Base-by-base conservation (phyloP, 1,284 basidiomycete species). In the Rhodotorula sp. region DNA sequence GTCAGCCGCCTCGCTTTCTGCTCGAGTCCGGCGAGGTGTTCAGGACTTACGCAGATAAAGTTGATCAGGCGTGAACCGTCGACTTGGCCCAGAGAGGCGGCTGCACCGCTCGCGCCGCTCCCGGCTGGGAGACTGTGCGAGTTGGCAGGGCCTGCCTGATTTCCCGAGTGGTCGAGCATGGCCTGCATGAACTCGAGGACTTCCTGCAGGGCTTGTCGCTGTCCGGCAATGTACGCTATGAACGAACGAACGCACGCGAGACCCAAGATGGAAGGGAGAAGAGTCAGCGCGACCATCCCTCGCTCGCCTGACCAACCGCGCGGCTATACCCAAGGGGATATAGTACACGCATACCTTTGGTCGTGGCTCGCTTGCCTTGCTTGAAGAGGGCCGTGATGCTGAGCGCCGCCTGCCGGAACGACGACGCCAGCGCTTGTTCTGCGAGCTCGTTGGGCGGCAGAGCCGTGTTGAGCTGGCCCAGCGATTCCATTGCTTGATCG, bases 151-250 rank as follows among this genome's bases (percentile, higher is more conserved):
- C 56, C n/a, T 6, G 51, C 44, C 30, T 46, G 51, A 4, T 42
- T 20, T 56, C 63, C 26, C 64, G 74, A 57, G 7, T 73, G 69
- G 53, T 75, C 74, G 44, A 75, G 68, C 33, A 68, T 61, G 7
- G 74, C 66, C 57, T 75, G 74, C 24, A 75, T 42, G 62, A 73
- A 74, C 64, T 75, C 72, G 66, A 75, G 74, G 7, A 75, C 74
- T 30, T 75, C 74, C 53, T 73, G 72, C 5, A 75, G 48, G 3
- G 74, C 74, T 62, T 75, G 72, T 17, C 68, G 68, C 72, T 75
- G 73, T 14, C 74, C 74, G 3, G 69, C 68, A 26, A 70, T 66
- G 68, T 70, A 75, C 0, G 74, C 74, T 75, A 64, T 24, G 42
- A 26, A n/a, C 12, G 49, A 7, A 30, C 22, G 44, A 2, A 46